Base-by-base conservation (phyloP, 495 filamentous ascomycete genomes). In the Penicillium robsamsonii region DNA sequence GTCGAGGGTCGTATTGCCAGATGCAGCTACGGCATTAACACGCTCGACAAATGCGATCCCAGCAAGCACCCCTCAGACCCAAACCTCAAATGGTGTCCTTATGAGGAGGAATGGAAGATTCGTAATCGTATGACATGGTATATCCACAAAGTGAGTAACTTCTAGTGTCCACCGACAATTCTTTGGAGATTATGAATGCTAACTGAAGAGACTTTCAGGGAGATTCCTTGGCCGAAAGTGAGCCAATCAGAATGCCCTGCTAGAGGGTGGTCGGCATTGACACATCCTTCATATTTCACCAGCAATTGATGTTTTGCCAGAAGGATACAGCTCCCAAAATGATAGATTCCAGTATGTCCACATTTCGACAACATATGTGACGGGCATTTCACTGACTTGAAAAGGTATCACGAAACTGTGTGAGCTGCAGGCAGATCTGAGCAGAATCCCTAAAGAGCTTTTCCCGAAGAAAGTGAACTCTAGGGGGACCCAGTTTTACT, bases 1-100 rank as follows among this genome's bases (percentile, higher is more conserved):
- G 75, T 85, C 8, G 63, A 70, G 31, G 75, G 70, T 43, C 74
- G 82, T 11, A 73, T 73, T 55, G 75, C 79, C 5, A 71, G 81
- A 30, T 77, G 78, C 51, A 76, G 83, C 50, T 80, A 83, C 52
- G 82, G 81, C 2, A 59, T 71, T 9, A 55, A 22, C 62, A 58
- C 54, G 29, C 33, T 1, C 50, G 2, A 54, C n/a, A 49, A 25
- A 3, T 83, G 68, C 53, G 55, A 77, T 65, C 66, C 69, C 7
- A 57, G 41, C 11, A 31, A 58, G 0, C 74, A 77, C 35, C 40
- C 46, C 11, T 5, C 29, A 46, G 17, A 33, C 8, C 2, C 22
- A 5, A 18, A 10, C 9, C 0, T 29, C 3, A 0, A 1, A 1
- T 64, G 55, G 52, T 61, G 58, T 44, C 11, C 58, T 4, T 35